Base-by-base conservation (phyloP, 2,329 filamentous ascomycete species). In the Ilyonectria mors-panacis region DNA sequence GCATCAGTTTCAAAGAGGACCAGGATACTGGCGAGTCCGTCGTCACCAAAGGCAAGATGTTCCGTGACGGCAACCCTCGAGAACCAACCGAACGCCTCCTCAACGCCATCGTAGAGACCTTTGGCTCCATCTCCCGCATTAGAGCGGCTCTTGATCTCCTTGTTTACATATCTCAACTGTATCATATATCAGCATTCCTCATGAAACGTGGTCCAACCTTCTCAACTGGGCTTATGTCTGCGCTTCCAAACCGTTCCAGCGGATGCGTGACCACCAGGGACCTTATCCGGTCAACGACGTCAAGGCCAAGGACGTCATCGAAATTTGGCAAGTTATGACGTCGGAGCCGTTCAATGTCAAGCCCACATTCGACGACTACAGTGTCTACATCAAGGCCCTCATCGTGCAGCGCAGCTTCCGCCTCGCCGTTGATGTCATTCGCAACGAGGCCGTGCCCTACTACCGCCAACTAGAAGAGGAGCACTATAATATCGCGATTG, bases 141-240 rank as follows among this genome's bases (percentile, higher is more conserved):
- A 77, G 84, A 1, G 82, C 85, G 2, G 92, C 89, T 13, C 75
- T 91, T 28, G 84, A 87, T 45, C 74, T 92, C 1, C 80, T 94
- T 13, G 86, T 92, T 66, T 88, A 88, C 71, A 78, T 95, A 54
- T 91, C 92, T 0, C 80, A 80, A 1, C 82, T 82, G 7, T 93
- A 92, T 78, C 69, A 81, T 1, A 81, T 1, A 80, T 95, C 26
- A 68, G 81, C 1, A 88, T 95, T 42, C 80, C 88, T 0, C 73
- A 76, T 7, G 76, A 84, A 6, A 84, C 89, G 19, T 95, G 93
- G 93, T 84, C 85, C 8, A 87, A 91, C 61, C 79, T 95, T 2
- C 82, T 95, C 17, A 84, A 89, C 67, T 93, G 92, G 87, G 86
- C 91, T 0, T 91, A 89, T 73, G 82, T 93, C 10, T 83, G 90